These are phyloP conservation scores for Picea sitchensis DNA, from an alignment of 75 land plant species.

Conservation along the genomic window DNA sequence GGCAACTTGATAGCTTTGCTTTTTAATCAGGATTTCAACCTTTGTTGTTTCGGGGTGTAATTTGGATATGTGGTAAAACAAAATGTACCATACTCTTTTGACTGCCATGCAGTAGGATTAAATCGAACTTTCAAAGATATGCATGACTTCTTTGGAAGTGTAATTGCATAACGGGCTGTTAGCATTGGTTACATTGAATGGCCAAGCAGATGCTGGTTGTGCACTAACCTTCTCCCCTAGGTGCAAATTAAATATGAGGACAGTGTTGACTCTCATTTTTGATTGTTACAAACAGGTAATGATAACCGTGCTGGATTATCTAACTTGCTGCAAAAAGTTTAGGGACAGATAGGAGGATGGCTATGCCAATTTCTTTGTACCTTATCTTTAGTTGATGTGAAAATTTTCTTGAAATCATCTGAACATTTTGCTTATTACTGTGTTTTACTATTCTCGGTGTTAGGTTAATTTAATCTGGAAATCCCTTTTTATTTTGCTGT, in stretches of 20 bases:
- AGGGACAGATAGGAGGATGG: neutral
- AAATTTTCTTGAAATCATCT: neutral
- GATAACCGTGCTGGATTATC: neutral
- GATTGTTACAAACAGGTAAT: conserved; percentile 10
- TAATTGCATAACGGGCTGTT: neutral
- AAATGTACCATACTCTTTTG: conserved; percentile 9
- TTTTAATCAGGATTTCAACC: neutral
- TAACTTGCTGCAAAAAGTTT: neutral
- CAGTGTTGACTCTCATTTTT: conserved; percentile 11
- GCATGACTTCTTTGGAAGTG: neutral
- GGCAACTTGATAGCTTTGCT: too few relatives aligned
- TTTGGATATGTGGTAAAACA: neutral
- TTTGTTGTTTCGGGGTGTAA: neutral
- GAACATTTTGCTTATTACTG: neutral
- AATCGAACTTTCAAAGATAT: neutral
- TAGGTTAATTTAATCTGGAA: too few relatives aligned
- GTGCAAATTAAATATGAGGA: conserved; percentile 1
- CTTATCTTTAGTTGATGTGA: neutral
- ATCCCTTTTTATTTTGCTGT: neutral
- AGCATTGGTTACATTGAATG: neutral
- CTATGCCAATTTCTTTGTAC: neutral
- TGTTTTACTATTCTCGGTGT: neutral
- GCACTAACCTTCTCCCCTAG: neutral
- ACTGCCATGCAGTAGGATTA: conserved; percentile 5
- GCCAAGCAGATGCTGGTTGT: conserved; percentile 1